A percentile compares a stretch with the other conserved stretches of the same genome.
These are phyloP conservation scores for Vitis rupestris DNA, from an alignment of 164 flowering plant species.

Conservation along the genomic window DNA sequence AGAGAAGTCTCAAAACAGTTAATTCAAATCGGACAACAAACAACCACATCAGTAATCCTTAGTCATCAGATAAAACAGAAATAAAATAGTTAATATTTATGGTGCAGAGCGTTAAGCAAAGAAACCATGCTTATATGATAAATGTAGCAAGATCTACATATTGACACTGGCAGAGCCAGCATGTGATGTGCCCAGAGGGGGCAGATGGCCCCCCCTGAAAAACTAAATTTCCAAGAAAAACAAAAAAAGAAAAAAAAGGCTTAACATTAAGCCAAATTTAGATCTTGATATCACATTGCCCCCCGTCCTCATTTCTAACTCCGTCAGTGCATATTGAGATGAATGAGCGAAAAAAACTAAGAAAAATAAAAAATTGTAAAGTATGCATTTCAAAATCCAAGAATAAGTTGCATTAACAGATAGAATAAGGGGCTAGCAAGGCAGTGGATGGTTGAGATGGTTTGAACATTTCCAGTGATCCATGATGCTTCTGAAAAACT, in stretches of 20 bases:
- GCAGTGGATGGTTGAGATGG: not conserved
- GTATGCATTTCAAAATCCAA: not conserved
- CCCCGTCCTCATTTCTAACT: too few relatives aligned
- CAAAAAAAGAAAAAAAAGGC: too few relatives aligned
- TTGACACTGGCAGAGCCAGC: too few relatives aligned
- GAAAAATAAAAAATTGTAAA: not conserved
- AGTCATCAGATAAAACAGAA: too few relatives aligned
- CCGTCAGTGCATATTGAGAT: not conserved
- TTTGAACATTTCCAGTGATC: not conserved
- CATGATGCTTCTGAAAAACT: too few relatives aligned
- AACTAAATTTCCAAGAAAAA: too few relatives aligned
- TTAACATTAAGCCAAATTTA: too few relatives aligned
- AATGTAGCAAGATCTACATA: not conserved
- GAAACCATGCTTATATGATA: not conserved
- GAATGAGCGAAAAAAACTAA: not conserved
- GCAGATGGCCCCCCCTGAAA: too few relatives aligned
- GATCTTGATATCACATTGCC: too few relatives aligned
- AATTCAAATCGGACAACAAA: not conserved
- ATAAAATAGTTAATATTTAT: not conserved
- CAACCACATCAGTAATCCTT: not conserved
- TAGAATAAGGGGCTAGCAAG: too few relatives aligned
- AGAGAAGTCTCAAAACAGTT: not conserved
- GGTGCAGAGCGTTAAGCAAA: not conserved
- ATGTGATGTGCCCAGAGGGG: too few relatives aligned
- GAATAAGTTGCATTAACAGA: too few relatives aligned